Evolutionary conservation across 768 basidiomycete species (phyloP).

Genomic region (Tremella mesenterica): DNA sequence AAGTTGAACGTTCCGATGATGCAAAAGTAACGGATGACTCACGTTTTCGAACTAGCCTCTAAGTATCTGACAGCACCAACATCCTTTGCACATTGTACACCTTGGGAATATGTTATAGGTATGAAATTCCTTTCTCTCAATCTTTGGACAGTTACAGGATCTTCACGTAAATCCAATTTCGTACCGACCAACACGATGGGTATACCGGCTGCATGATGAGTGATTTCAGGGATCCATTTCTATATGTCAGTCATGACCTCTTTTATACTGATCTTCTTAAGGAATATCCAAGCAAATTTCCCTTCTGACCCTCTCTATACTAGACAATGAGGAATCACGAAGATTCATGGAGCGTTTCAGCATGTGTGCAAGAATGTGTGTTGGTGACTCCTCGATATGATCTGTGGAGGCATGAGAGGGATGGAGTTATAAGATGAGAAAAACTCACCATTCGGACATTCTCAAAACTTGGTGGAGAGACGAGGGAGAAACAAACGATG

Average conservation of each 20-base stretch:
- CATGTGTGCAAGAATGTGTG: too few species aligned
- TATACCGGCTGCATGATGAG: conserved; percentile 90
- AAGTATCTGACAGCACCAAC: conserved; percentile 77
- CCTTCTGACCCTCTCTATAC: too few species aligned
- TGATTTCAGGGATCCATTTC: conserved; percentile 58
- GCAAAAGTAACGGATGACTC: too few species aligned
- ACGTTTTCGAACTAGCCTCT: conserved; percentile 41
- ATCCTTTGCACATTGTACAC: conserved; percentile 81
- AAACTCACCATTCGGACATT: conserved; percentile 82
- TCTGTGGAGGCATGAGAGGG: too few species aligned
- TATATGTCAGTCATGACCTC: background rate
- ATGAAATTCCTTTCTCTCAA: conserved; percentile 92
- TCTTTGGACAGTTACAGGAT: conserved; percentile 83
- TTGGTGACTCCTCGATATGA: too few species aligned
- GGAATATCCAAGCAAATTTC: background rate
- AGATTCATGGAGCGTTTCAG: too few species aligned
- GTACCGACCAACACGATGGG: conserved; percentile 92
- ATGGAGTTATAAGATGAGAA: too few species aligned
- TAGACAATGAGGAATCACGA: too few species aligned
- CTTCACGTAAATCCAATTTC: conserved; percentile 94
- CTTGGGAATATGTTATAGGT: conserved; percentile 77
- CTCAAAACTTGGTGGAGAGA: conserved; percentile 95
- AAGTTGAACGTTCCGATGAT: too few species aligned
- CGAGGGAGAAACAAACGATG: conserved; percentile 96
- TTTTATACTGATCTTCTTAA: background rate